Conservation (phyloP, 257 asterid species). For the Jasminum sambac region DNA sequence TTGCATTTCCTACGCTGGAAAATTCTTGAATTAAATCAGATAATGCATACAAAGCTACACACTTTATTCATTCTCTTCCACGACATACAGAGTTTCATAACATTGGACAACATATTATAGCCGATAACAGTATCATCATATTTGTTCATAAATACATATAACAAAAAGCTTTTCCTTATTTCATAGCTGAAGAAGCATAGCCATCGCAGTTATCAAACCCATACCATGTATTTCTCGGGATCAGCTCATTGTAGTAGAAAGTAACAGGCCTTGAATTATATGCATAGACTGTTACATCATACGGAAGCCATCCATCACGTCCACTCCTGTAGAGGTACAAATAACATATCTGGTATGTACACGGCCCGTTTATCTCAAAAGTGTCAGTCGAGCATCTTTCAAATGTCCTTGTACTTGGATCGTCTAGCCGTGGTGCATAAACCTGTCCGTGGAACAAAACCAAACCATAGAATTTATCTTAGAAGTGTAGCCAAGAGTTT, state of each 20-base stretch:
- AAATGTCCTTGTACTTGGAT: conserved; percentile 65
- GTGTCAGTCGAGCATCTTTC: conserved; percentile 83
- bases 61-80: not conserved
- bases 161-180: conserved; percentile 10
- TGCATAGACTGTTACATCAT: conserved; percentile 63
- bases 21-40: not conserved
- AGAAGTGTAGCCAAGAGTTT: not conserved
- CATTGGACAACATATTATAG: not conserved
- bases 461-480: not conserved
- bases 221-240: conserved; percentile 73
- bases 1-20: not conserved
- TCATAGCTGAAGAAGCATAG: conserved; percentile 16
- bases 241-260: conserved; percentile 59
- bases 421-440: conserved; percentile 81
- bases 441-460: conserved; percentile 42
- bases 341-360: conserved; percentile 89
- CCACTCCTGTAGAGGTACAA: conserved; percentile 89
- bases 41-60: not conserved
- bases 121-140: not conserved
- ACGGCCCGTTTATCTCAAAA: conserved; percentile 66
- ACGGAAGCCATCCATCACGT: conserved; percentile 86
- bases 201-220: conserved; percentile 67
- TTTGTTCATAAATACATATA: not conserved
- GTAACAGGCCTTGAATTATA: conserved; percentile 49
- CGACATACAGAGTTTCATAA: not conserved